A percentile compares a stretch with the other conserved stretches of the same genome.
Conservation (phyloP, 2,329 filamentous ascomycete genomes). For the Diaporthe ilicicola region DNA sequence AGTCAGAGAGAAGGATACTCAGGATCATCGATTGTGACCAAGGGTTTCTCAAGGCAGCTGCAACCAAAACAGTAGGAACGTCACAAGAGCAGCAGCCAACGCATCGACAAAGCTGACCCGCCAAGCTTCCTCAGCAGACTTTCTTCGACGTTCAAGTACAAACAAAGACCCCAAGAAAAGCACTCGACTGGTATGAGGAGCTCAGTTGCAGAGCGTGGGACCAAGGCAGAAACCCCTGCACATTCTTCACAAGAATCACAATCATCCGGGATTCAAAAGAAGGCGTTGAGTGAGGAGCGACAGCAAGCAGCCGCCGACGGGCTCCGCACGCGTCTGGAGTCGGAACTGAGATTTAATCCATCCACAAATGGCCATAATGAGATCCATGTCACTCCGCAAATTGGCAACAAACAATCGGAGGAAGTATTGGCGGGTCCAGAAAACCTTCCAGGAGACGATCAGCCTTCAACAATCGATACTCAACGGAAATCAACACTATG, state of each 20-base stretch:
- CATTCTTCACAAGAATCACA: not conserved
- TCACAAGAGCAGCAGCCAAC: not conserved
- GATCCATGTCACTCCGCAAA: not conserved
- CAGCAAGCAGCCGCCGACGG: not conserved
- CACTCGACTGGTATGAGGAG: not conserved
- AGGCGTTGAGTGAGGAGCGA: not conserved
- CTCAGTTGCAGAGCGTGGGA: not conserved
- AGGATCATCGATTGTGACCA: not conserved
- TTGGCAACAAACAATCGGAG: not conserved
- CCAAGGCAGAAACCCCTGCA: not conserved
- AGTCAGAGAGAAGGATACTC: not conserved
- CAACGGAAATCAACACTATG: constrained; percentile 15
- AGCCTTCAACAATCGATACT: no score
- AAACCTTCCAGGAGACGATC: not conserved
- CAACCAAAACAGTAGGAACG: not conserved
- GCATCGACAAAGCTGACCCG: not conserved
- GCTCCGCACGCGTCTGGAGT: constrained; percentile 15
- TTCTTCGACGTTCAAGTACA: constrained; percentile 22
- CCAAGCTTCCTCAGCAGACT: constrained; percentile 2
- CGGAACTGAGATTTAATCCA: not conserved
- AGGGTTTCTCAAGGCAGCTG: not conserved
- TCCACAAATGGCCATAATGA: not conserved
- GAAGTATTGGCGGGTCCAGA: not conserved
- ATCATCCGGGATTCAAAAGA: not conserved
- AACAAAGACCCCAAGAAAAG: not conserved